Conservation (phyloP, 2,329 filamentous ascomycete species). For the Xylaria digitata region DNA sequence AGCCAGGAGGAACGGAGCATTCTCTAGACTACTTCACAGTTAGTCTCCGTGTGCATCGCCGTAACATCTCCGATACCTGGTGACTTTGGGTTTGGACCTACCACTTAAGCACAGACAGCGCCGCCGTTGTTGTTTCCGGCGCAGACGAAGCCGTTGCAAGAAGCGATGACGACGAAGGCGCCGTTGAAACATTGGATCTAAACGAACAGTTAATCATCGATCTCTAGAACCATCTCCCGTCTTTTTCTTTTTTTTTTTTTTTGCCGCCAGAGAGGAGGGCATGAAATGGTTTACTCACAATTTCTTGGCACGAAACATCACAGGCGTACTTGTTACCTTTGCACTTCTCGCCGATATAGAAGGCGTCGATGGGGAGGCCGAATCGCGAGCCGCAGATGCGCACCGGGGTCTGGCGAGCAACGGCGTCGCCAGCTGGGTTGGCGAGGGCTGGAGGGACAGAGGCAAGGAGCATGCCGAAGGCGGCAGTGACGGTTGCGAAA, state of each 20-base stretch:
- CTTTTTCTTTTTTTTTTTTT: neutral
- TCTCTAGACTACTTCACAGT: neutral
- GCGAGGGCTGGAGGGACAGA: slow-evolving; percentile 29
- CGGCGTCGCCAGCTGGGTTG: slow-evolving; percentile 23
- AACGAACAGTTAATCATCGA: neutral
- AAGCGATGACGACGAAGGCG: slow-evolving; percentile 36
- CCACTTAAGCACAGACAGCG: slow-evolving; percentile 36
- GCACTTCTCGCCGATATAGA: slow-evolving; percentile 35
- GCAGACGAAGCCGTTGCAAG: slow-evolving; percentile 35
- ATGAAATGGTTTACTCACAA: slow-evolving; percentile 23
- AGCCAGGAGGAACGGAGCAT: neutral
- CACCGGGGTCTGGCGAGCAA: slow-evolving; percentile 27
- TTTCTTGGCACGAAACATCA: slow-evolving; percentile 32
- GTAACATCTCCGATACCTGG: neutral
- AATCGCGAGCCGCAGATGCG: slow-evolving; percentile 35
- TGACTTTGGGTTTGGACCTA: neutral
- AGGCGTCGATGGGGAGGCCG: slow-evolving; percentile 35
- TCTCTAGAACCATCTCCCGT: too few species aligned
- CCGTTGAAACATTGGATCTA: slow-evolving; percentile 40
- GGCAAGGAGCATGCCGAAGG: slow-evolving; percentile 35
- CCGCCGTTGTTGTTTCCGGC: slow-evolving; percentile 39
- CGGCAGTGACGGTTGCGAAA: slow-evolving; percentile 26
- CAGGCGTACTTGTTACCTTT: slow-evolving; percentile 33
- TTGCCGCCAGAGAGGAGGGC: neutral
- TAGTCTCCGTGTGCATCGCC: neutral